Percentiles rank a stretch among this genome's conserved stretches.
These are phyloP conservation scores for Leptodontidium sp. DNA, from an alignment of 2,329 filamentous ascomycete species.

Conservation along the genomic window DNA sequence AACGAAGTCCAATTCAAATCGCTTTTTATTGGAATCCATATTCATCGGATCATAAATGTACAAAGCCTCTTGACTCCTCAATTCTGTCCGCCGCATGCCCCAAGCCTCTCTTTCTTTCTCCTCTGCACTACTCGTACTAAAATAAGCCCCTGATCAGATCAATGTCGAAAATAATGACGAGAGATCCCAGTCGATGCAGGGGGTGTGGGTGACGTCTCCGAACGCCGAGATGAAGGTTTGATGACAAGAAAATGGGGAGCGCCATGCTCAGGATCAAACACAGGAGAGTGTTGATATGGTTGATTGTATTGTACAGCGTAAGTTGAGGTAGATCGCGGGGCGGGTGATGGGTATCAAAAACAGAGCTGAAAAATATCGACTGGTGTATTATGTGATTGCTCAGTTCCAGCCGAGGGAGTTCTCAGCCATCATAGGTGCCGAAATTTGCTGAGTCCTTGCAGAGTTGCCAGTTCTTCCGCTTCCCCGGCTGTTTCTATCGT, in stretches of 20 bases:
- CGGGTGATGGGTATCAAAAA: slow-evolving; percentile 38
- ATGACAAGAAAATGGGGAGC: slow-evolving; percentile 43
- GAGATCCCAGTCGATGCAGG: slow-evolving; percentile 42
- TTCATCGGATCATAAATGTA: slow-evolving; percentile 43
- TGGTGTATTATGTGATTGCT: slow-evolving; percentile 42
- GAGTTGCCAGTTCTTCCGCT: slow-evolving; percentile 54
- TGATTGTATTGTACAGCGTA: slow-evolving; percentile 42
- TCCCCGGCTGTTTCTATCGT: slow-evolving; percentile 62
- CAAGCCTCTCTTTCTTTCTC: neutral
- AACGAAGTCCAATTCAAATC: slow-evolving; percentile 20
- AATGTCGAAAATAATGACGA: slow-evolving; percentile 39
- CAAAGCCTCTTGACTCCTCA: slow-evolving; percentile 29
- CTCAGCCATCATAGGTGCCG: slow-evolving; percentile 77
- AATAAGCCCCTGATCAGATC: slow-evolving; percentile 44
- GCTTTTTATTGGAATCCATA: slow-evolving; percentile 35
- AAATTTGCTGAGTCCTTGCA: slow-evolving; percentile 73
- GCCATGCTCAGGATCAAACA: slow-evolving; percentile 35
- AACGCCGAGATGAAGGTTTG: slow-evolving; percentile 43
- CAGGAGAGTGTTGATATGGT: slow-evolving; percentile 26
- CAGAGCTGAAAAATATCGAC: slow-evolving; percentile 31
- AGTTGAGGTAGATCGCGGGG: slow-evolving; percentile 28
- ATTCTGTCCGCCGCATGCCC: slow-evolving; percentile 11
- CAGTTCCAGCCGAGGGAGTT: slow-evolving; percentile 82
- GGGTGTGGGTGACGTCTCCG: slow-evolving; percentile 42
- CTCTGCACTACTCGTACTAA: slow-evolving; percentile 20